Base-by-base conservation (phyloP, 495 filamentous ascomycete genomes). In the Xylaria palmicola region DNA sequence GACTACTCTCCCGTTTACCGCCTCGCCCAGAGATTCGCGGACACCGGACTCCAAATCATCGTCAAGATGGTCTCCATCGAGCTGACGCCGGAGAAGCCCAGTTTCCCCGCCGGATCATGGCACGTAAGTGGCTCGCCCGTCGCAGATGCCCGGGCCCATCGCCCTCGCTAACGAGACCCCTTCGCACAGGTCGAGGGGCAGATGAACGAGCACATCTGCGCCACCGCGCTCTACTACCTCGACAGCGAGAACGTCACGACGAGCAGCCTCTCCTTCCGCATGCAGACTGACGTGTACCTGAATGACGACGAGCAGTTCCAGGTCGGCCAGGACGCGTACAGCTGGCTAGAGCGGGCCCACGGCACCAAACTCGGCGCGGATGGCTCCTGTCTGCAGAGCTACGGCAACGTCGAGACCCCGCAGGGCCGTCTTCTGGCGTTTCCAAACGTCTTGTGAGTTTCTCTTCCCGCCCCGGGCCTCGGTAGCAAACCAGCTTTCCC, bases 1-100 rank as follows among this genome's bases (percentile, higher is more conserved):
- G 62, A 72, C 48, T 77, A 79, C 44, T 49, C 69, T 19, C 29
- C 29, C 48, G 64, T 10, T 37, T 1, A 40, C 64, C 75, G 2
- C 2, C 62, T 74, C 47, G 51, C 60, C 15, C 30, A 70, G 24
- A 62, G 74, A 45, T 85, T 82, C 64, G 69, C 70, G 27, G 57
- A 72, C 12, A 60, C 60, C 0, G 80, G 79, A 0, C 62, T 89
- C 5, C 87, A 89, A 61, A 74, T 89, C 24, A 87, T 90, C 30
- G 81, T 89, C 39, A 88, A 89, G 62, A 72, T 89, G 49, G 81
- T 81, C 6, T 82, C 81, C 47, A 87, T 89, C 50, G 75, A 86
- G 45, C 68, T 90, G 1, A 85, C 80, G 0, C 86, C 86, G 0
- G 83, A 83, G 44, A 86, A 84, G 45, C 81, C 83, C 0, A 60